Evolutionary conservation across 2,329 filamentous ascomycete genomes (phyloP).

Genomic region (Aurifilum marmelostoma): DNA sequence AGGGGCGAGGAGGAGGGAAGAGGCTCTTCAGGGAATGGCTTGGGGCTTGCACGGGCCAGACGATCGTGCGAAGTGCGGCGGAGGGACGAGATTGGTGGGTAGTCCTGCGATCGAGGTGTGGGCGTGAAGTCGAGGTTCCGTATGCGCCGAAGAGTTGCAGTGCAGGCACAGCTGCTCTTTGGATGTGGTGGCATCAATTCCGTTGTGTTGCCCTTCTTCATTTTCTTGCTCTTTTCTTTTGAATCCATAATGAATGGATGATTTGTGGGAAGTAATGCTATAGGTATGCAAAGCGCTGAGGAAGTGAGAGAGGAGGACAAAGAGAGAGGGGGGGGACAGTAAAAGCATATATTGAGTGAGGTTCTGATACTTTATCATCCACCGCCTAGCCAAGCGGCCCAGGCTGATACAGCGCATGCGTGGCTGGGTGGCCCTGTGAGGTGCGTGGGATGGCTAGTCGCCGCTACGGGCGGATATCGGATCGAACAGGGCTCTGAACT

Average conservation of each 20-base stretch:
- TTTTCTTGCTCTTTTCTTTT: neutral
- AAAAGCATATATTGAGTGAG: neutral
- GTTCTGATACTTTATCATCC: neutral
- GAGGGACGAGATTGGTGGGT: constrained; percentile 39
- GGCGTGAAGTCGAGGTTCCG: constrained; percentile 18
- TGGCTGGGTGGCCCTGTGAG: neutral
- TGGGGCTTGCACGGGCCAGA: constrained; percentile 39
- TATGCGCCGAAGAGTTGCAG: constrained; percentile 14
- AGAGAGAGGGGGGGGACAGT: neutral
- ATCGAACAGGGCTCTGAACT: neutral
- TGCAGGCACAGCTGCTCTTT: constrained; percentile 9
- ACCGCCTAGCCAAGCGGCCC: neutral
- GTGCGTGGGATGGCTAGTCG: neutral
- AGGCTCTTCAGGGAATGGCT: constrained; percentile 29
- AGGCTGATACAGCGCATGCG: neutral
- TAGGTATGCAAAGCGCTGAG: too few relatives aligned
- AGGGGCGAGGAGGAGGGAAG: constrained; percentile 35
- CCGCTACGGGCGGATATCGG: neutral
- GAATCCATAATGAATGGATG: too few relatives aligned
- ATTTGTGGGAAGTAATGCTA: too few relatives aligned
- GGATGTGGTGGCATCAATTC: constrained; percentile 1
- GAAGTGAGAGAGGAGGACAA: neutral
- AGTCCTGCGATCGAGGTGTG: constrained; percentile 14
- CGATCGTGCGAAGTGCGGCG: constrained; percentile 44
- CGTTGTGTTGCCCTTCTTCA: neutral